These are phyloP conservation scores for Syzygium syzygioides DNA, from an alignment of 441 rosid species.

Conservation along the genomic window DNA sequence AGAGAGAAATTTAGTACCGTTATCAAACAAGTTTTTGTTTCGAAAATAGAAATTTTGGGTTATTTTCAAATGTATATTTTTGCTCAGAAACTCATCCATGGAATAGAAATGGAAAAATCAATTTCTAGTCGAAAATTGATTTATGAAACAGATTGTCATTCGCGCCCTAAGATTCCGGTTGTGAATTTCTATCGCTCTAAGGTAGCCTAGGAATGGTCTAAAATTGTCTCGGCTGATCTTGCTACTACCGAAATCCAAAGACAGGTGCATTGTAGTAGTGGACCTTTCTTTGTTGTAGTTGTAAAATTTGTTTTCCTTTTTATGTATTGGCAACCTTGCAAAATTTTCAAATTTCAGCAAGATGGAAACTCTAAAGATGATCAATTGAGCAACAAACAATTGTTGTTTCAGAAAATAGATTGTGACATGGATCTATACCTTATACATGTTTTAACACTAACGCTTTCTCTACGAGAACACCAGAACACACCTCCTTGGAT, in stretches of 20 bases:
- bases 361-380: slow-evolving; percentile 3
- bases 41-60: too few relatives aligned
- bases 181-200: slow-evolving; percentile 27
- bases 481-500: slow-evolving; percentile 14
- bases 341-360: neutral
- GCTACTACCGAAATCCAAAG: slow-evolving; percentile 22
- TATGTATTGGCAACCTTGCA: neutral
- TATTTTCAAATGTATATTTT: too few relatives aligned
- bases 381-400: slow-evolving; percentile 9
- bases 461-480: slow-evolving; percentile 31
- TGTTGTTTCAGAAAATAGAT: slow-evolving; percentile 19
- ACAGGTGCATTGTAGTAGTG: neutral
- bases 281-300: neutral
- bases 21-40: too few relatives aligned
- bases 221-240: slow-evolving; percentile 24
- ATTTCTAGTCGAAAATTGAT: too few relatives aligned
- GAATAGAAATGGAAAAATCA: too few relatives aligned
- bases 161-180: slow-evolving; percentile 10
- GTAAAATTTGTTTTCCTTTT: neutral
- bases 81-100: too few relatives aligned
- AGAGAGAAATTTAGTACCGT: too few relatives aligned
- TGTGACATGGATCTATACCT: slow-evolving; percentile 18
- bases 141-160: too few relatives aligned
- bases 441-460: slow-evolving; percentile 18
- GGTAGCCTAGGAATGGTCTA: slow-evolving; percentile 28